Evolutionary conservation across 1,284 basidiomycete species (phyloP), one percentile per base, ranked within the genome.

Genomic region (Ganoderma sp.): DNA sequence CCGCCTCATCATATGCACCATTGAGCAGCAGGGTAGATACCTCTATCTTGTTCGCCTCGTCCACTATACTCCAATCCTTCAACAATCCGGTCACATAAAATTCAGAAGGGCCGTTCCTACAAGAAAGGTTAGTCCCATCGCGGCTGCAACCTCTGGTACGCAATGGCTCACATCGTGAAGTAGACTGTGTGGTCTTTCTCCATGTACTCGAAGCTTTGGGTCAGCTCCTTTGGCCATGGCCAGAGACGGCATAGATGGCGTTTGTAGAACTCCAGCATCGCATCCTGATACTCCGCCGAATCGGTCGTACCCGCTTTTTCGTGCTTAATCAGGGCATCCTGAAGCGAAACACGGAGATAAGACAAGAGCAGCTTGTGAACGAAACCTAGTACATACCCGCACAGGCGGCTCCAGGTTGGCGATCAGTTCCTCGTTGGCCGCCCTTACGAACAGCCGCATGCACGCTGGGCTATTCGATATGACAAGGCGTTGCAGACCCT

Each of bases 1-100:
- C 81, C 12, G 83, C 85, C 73, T 85, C 82, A 67, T 88, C 88
- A 63, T 83, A 81, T 15, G 75, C 78, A 7, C 85, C 84, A 63
- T 87, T 89, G 54, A 84, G 75, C 32, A 90, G 68, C n/a, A 88
- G 76, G 1, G 85, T 87, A 3, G 85, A 81, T 2, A 80, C 81
- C 3, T 72, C 74, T 71, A 89, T 85, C 61, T 81, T 82, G 73
- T 82, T 79, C 28, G 85, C 67, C 6, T 83, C 78, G 22, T 82
- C 76, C 14, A 84, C 74, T 56, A 87, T 78, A 10, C 78, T 79
- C 86, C 86, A 89, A 4, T 77, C 77, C 73, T 83, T 86, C 61
- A 89, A 76, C 5, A 81, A 79, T 2, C 86, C 87, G 2, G 77
- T 80, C 67, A 86, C 78, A 65, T 80, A 71, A 73, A 87, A 87